Base-by-base conservation (phyloP, 2,329 filamentous ascomycete species). In the Sclerotinia sclerotiorum region DNA sequence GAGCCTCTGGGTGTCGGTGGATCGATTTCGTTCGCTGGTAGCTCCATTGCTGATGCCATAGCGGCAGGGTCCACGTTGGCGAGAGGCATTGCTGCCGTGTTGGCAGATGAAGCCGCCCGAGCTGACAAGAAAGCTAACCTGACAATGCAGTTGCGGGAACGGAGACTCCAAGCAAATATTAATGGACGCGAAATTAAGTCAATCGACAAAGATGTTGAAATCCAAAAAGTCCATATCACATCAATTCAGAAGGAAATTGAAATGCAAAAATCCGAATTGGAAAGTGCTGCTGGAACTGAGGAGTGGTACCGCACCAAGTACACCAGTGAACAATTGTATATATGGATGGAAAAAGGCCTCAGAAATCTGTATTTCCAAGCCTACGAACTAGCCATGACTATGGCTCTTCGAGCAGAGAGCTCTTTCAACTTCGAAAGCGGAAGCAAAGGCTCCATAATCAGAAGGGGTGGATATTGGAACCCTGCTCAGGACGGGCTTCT, bases 401-500 rank as follows among this genome's bases (percentile, higher is more conserved):
- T 32, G 29, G 39, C 39, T 11, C 42, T 42, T 29, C 35, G 57
- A 46, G 57, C 57, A 11, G 57, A 60, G 19, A 60, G 57, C 39
- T 29, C 57, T 5, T 60, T 60, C 7, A 60, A 32, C 27, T 60
- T 60, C 19, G 57, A 60, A 46, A 39, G 39, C 15, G 57, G 57
- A 11, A 29, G 57, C 19, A 60, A 27, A 21, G 13, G 57, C 13
- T 52, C 42, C 3, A 44, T 48, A 21, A 46, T 61, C 21, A 46
- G 44, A 10, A 56, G n/a, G 5, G 42, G 39, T 6, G 57, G 57
- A 19, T 60, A 60, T 46, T 69, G 68, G 62, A 56, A 55, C 46
- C 11, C 27, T 10, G 46, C 65, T n/a, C 52, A 35, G 11, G 68
- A 69, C 44, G 68, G 68, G 13, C 48, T 69, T 15, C 44, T 69